Evolutionary conservation across 306 rosid genomes (phyloP), one percentile per base, ranked within the genome.

Genomic region (Malus domestica): DNA sequence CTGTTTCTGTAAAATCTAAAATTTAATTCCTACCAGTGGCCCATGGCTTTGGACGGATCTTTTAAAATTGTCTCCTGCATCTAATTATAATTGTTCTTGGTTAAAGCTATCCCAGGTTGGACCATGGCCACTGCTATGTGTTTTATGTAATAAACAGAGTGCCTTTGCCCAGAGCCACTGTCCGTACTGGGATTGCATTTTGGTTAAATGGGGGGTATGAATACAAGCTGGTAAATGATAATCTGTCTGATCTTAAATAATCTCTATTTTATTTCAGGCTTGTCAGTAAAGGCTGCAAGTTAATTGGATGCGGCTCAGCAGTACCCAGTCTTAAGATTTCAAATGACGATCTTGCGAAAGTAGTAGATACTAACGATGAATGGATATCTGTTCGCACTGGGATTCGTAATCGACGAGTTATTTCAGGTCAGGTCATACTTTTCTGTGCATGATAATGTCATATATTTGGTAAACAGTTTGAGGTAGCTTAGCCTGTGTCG

Each of bases 351-450:
- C 98, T 95, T 78, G 87, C 98, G 3, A 90, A 92, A 77, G 27
- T 89, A 23, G 97, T 95, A 81, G 99, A 95, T 68, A 95, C 99
- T 46, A 33, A 44, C 29, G 98, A 95, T 83, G 97, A 95, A 85
- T 95, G 99, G 98, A 92, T 95, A 80, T 81, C 93, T 70, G 89
- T 87, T 70, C 97, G 99, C 32, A 90, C 99, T 16, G 99, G 99
- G 66, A 95, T 95, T 83, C 92, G 91, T 42, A 95, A 77, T n/a
- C 86, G 99, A 10, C 91, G 87, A 46, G 87, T 95, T 83, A 79
- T 95, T 70, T 82, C 97, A 79, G 99, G 99, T 95, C 74, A 59
- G 90, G 80, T 72, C 60, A 46, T 70, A 65, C 45, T 30, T 60
- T 46, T 52, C 61, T 33, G 60, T 78, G n/a, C 81, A 61, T 78